Evolutionary conservation across 805 yeast genomes (phyloP), one percentile per base, ranked within the genome.

Genomic region (Lachancea lanzarotensis): DNA sequence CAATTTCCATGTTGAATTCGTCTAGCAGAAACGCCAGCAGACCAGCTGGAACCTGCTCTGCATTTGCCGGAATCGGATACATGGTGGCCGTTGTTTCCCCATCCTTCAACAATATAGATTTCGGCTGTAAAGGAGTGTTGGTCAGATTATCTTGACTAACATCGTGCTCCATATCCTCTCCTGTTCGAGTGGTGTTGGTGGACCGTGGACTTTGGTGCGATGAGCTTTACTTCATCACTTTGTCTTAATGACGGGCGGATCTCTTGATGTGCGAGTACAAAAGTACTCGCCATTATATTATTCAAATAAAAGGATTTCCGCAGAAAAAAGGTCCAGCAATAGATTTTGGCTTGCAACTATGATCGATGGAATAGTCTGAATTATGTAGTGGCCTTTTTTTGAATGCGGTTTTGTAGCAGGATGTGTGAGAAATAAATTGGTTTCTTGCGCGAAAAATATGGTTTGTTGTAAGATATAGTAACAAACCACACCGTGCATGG

Each of bases 1-100:
- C 90, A 19, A 91, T 79, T 61, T 91, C 98, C 80, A 84, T 83
- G 63, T 91, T 91, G 67, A 85, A 86, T 65, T 93, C 98, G 60
- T 90, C 97, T 50, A 91, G 79, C 35, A 91, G 62, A 58, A 91
- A 90, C 16, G 84, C 83, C 33, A 88, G 63, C 22, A 91, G 69
- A 0, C 88, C 91, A 1, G 78, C 76, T 0, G 98, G 98, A 11
- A 91, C 68, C 33, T 56, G 47, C n/a, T 56, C 59, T 45, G 81
- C 79, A 20, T 73, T 73, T 0, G 81, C 72, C 25, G 78, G 75
- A 12, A 91, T 76, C 3, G 98, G 98, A 59, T 87, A 88, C 47
- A 93, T 82, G 3, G 97, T 90, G 1, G 97, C 97, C 0, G 90
- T 79, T 1, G 97, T 89, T 52, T 86, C 93, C 15, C 91, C 88